Conservation (phyloP, 2,329 filamentous ascomycete genomes). For the Trichophyton rubrum region DNA sequence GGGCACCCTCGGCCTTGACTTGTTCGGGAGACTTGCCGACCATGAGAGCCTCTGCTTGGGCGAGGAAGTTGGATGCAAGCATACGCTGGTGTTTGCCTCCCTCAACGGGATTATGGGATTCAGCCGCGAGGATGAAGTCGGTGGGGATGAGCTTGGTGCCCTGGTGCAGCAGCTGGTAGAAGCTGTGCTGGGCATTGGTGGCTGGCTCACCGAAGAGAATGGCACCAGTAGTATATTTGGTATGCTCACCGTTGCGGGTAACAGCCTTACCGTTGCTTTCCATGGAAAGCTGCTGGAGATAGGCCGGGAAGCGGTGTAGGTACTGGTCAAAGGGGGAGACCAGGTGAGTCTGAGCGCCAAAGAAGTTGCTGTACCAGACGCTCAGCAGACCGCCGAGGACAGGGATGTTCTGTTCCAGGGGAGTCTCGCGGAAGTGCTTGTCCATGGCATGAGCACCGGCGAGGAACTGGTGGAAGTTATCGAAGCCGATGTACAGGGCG, state of each 20-base stretch:
- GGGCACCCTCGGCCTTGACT: constrained; percentile 37
- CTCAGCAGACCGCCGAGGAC: constrained; percentile 82
- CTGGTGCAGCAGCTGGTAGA: constrained; percentile 99
- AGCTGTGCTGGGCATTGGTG: constrained; percentile 98
- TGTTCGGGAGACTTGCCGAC: constrained; percentile 38
- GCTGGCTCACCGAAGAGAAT: constrained; percentile 96
- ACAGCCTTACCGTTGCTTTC: constrained; percentile 98
- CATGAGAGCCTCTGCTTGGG: constrained; percentile 43
- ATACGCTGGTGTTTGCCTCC: constrained; percentile 80
- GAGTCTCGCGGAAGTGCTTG: constrained; percentile 87
- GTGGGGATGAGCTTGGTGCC: constrained; percentile 97
- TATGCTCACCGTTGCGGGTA: constrained; percentile 71
- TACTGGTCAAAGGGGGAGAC: constrained; percentile 99
- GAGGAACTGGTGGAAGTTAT: constrained; percentile 96
- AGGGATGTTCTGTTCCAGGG: constrained; percentile 89
- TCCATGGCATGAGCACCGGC: constrained; percentile 95
- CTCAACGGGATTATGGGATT: constrained; percentile 92
- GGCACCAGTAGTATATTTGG: constrained; percentile 94
- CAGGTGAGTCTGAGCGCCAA: constrained; percentile 92
- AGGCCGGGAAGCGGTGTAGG: constrained; percentile 95
- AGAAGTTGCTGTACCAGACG: constrained; percentile 99
- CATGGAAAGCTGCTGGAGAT: constrained; percentile 98
- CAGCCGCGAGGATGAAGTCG: constrained; percentile 91
- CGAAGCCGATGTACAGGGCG: constrained; percentile 85
- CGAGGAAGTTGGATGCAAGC: constrained; percentile 41